phyloP scores from a whole-genome alignment of 495 filamentous ascomycete species.

The Endocarpon pusillum region DNA sequence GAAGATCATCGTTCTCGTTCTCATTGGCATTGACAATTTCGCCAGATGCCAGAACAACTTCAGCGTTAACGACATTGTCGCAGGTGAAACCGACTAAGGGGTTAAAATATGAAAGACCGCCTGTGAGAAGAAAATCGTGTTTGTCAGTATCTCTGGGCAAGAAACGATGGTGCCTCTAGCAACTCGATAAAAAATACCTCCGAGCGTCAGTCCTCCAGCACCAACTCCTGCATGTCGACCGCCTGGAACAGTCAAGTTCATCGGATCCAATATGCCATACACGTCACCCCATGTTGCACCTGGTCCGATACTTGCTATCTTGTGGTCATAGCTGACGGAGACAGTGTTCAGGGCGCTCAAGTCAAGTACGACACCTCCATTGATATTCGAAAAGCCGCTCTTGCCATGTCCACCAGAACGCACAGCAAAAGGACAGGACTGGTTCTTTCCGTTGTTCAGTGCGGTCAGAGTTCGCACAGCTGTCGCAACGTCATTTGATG shows the following conservation, averaged over 20 bases:
- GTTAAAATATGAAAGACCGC: conserved; percentile 19
- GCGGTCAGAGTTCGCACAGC: conserved; percentile 8
- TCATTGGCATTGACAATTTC: conserved; percentile 17
- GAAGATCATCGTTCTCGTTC: conserved; percentile 13
- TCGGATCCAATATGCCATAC: conserved; percentile 26
- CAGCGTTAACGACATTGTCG: conserved; percentile 18
- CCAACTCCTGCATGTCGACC: conserved; percentile 28
- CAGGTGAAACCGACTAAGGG: conserved; percentile 16
- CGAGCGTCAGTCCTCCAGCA: conserved; percentile 21
- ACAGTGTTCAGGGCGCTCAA: conserved; percentile 26
- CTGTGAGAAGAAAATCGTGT: conserved; percentile 9
- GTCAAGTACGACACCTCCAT: conserved; percentile 36
- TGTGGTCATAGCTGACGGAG: conserved; percentile 16
- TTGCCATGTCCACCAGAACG: conserved; percentile 17
- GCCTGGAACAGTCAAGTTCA: conserved; percentile 29
- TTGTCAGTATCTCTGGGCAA: too few relatives aligned
- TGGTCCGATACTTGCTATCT: conserved; percentile 26
- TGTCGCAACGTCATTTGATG: conserved; percentile 13
- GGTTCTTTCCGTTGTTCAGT: conserved; percentile 2
- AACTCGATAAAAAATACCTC: conserved; percentile 10
- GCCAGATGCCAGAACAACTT: conserved; percentile 21
- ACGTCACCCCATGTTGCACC: conserved; percentile 35
- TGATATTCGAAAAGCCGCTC: conserved; percentile 36
- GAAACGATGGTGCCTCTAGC: too few relatives aligned
- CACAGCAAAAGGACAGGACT: conserved; percentile 20